These are phyloP conservation scores for Fusarium sp. DNA, from an alignment of 2,329 filamentous ascomycete species.

Conservation along the genomic window DNA sequence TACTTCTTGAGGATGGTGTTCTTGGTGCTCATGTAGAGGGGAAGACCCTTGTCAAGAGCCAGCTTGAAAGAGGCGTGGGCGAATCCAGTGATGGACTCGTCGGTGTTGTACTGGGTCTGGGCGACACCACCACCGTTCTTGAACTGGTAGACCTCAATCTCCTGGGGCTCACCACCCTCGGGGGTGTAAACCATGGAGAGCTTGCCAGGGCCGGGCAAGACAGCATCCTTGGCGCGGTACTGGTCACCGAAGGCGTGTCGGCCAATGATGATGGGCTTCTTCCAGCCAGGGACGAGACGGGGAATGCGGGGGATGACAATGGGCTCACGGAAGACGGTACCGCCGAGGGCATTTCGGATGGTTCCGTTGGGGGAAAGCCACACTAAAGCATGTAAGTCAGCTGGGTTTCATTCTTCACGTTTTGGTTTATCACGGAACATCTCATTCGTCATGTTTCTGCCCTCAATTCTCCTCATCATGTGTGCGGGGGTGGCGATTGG, in stretches of 20 bases:
- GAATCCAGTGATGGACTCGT: slow-evolving; percentile 94
- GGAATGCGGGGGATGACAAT: slow-evolving; percentile 96
- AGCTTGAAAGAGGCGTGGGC: slow-evolving; percentile 98
- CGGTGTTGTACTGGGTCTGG: slow-evolving; percentile 98
- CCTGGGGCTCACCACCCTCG: slow-evolving; percentile 81
- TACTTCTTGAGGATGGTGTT: slow-evolving; percentile 99
- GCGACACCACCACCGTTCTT: slow-evolving; percentile 86
- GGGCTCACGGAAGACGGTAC: slow-evolving; percentile 98
- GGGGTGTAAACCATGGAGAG: slow-evolving; percentile 97
- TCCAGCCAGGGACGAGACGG: slow-evolving; percentile 95
- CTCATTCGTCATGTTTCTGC: slow-evolving; percentile 25
- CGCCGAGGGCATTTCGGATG: slow-evolving; percentile 80
- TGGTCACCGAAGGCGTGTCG: slow-evolving; percentile 99
- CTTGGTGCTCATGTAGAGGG: slow-evolving; percentile 99
- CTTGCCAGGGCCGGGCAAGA: slow-evolving; percentile 85
- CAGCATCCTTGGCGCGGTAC: slow-evolving; percentile 94
- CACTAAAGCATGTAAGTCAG: slow-evolving; percentile 66
- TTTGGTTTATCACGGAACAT: slow-evolving; percentile 6
- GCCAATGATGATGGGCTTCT: slow-evolving; percentile 98
- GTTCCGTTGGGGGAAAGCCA: slow-evolving; percentile 98
- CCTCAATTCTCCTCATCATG: slow-evolving; percentile 35
- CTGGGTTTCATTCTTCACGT: slow-evolving; percentile 15
- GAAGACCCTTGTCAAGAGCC: slow-evolving; percentile 85
- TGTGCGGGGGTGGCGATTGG: slow-evolving; percentile 40
- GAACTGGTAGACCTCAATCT: slow-evolving; percentile 92